Percentiles rank a stretch among this genome's conserved stretches.
phyloP scores from a whole-genome alignment of 306 rosid species.

The Ormosia semicastrata region DNA sequence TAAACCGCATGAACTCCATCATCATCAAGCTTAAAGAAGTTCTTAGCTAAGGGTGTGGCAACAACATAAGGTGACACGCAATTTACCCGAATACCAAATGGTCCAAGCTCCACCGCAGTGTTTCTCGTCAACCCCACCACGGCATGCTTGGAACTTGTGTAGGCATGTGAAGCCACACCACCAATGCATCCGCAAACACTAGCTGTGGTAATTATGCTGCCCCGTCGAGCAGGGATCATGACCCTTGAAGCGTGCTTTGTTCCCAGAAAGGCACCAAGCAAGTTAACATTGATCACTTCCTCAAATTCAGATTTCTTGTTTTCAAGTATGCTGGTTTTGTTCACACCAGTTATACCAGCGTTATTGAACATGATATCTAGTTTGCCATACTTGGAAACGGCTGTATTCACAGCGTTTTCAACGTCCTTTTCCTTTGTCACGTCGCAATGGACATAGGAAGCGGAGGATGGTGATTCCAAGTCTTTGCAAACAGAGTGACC shows the following conservation, averaged over 20 bases:
- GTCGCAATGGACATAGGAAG: constrained; percentile 49
- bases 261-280: constrained; percentile 42
- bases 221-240: constrained; percentile 37
- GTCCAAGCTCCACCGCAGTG: constrained; percentile 51
- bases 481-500: constrained; percentile 32
- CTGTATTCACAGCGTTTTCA: constrained; percentile 21
- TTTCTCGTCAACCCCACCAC: constrained; percentile 42
- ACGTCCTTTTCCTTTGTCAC: constrained; percentile 44
- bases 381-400: constrained; percentile 40
- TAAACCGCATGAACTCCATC: constrained; percentile 14
- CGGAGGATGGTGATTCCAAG: neutral
- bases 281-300: constrained; percentile 35
- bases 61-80: constrained; percentile 42
- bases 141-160: constrained; percentile 47
- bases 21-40: constrained; percentile 27
- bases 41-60: constrained; percentile 35
- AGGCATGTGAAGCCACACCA: constrained; percentile 39
- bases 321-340: constrained; percentile 30
- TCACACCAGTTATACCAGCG: constrained; percentile 14
- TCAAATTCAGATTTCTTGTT: constrained; percentile 29
- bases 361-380: constrained; percentile 66
- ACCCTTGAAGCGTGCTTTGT: constrained; percentile 52
- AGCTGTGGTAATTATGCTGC: constrained; percentile 41
- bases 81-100: constrained; percentile 49
- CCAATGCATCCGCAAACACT: constrained; percentile 29